Evolutionary conservation across 108 stramenopile genomes (phyloP), one percentile per base, ranked within the genome.

Genomic region (Nitzschia sp.): DNA sequence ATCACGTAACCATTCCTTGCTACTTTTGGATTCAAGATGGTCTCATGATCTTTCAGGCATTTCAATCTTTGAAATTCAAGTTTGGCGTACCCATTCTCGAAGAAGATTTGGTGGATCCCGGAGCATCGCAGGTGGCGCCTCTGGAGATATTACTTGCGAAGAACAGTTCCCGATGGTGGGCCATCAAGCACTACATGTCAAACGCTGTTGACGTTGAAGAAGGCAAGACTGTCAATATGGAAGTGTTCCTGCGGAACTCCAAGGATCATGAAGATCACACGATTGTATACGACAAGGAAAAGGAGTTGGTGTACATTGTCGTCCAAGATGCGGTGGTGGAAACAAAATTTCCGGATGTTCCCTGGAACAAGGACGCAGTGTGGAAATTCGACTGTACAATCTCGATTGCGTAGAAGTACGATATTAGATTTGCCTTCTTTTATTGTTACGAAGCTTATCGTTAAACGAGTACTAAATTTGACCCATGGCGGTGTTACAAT

Each of bases 241-340:
- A 36, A 36, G 11, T 3, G n/a, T 58, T 62, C 38, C 8, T 62
- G 61, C 18, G 35, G 21, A 42, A 25, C 4, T 18, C 24, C 35
- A 62, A 62, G 61, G 38, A 36, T 62, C 61, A 45, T 42, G 61
- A 62, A 19, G 61, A 62, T 42, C 61, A 62, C 24, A 42, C 61
- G 6, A 45, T 45, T 18, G 24, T 62, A 9, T 25, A 23, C 6
- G 61, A 62, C 38, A 21, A 42, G 4, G 18, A 28, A 19, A 36
- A 26, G 21, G 23, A 62, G 29, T 36, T 62, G 4, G 61, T 62
- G 15, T 38, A 42, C 33, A 62, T 62, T 62, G 19, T 21, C 19
- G 61, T 62, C 13, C 3, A 45, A 45, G 38, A 36, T 62, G 38
- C 61, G 4, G 38, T 62, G 3, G 38, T 62, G 38, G 61, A 62